These are phyloP conservation scores for Sugiyamaella boreocaroliniensis DNA, from an alignment of 805 yeast genomes.

Conservation along the genomic window DNA sequence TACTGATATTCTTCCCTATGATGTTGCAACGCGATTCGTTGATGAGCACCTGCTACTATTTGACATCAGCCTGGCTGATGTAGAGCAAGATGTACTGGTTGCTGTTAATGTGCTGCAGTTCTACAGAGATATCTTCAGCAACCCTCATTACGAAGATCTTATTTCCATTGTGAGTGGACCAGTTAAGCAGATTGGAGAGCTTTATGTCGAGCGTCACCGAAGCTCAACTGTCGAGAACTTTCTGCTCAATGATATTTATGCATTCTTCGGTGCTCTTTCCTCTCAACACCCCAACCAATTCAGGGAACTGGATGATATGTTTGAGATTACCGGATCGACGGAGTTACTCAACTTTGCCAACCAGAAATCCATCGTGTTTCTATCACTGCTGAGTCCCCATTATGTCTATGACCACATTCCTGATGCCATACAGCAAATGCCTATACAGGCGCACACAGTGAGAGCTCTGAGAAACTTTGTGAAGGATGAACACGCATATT, in stretches of 20 bases:
- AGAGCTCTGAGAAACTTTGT: conserved; percentile 26
- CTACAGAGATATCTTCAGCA: conserved; percentile 27
- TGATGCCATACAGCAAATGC: conserved; percentile 17
- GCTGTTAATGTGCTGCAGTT: conserved; percentile 27
- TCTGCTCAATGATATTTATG: conserved; percentile 23
- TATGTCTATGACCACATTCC: conserved; percentile 19
- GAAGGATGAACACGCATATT: conserved; percentile 18
- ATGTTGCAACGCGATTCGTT: conserved; percentile 15
- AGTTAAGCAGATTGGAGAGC: conserved; percentile 17
- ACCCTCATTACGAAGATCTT: conserved; percentile 8
- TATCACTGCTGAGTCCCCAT: conserved; percentile 26
- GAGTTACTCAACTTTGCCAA: background rate
- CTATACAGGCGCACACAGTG: conserved; percentile 23
- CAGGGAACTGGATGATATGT: conserved; percentile 20
- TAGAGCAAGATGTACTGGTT: conserved; percentile 29
- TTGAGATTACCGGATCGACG: conserved; percentile 16
- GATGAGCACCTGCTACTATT: conserved; percentile 27
- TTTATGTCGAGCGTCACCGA: conserved; percentile 14
- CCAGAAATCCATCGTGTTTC: conserved; percentile 19
- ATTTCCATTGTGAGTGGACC: conserved; percentile 17
- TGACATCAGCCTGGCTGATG: conserved; percentile 19
- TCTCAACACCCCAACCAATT: conserved; percentile 24
- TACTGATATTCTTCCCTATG: conserved; percentile 23
- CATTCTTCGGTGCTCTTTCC: conserved; percentile 24
- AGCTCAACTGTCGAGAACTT: conserved; percentile 11